Evolutionary conservation across 2,329 filamentous ascomycete species (phyloP), one percentile per base, ranked within the genome.

Genomic region (Colletotrichum tropicicola): DNA sequence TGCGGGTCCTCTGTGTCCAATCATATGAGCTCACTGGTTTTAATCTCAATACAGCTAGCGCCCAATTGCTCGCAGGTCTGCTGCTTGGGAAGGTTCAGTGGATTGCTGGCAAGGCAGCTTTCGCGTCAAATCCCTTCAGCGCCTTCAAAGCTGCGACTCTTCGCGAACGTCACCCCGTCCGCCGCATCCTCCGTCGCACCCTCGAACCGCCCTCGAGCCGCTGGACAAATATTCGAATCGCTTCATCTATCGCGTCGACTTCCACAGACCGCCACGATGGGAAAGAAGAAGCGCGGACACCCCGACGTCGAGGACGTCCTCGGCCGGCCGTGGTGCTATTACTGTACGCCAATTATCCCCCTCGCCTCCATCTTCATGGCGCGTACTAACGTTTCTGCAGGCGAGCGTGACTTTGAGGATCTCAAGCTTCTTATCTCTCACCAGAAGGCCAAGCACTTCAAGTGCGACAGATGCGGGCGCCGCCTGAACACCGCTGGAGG

Each of bases 401-500:
- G 88, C 80, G 96, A 99, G 80, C 92, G 95, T 82, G 95, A 98
- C 80, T 99, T 98, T 77, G 94, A 98, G 78, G 96, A 99, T 78
- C 79, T 97, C 48, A 98, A 97, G 83, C 94, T 98, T 71, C 89
- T 99, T 69, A 97, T 97, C 71, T 94, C 92, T 62, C 96, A 99
- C 78, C 96, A 98, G 75, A 98, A 98, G 78, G 94, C 95, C n/a
- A 98, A 98, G 80, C 96, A 99, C 79, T 98, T 97, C 85, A 98
- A 97, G 80, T 99, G 96, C 81, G 93, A 97, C 72, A 85, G 91
- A 81, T 99, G 96, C 77, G 90, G 90, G 56, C 89, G 96, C 69
- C 87, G 94, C 70, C 81, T 99, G 59, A 98, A 97, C 76, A 99
- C 96, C 2, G 94, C 94, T 43, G 96, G 96, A 86, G 96, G 94